Conservation (phyloP, 176 grass and related monocot genomes). For the Neostapfia colusana region DNA sequence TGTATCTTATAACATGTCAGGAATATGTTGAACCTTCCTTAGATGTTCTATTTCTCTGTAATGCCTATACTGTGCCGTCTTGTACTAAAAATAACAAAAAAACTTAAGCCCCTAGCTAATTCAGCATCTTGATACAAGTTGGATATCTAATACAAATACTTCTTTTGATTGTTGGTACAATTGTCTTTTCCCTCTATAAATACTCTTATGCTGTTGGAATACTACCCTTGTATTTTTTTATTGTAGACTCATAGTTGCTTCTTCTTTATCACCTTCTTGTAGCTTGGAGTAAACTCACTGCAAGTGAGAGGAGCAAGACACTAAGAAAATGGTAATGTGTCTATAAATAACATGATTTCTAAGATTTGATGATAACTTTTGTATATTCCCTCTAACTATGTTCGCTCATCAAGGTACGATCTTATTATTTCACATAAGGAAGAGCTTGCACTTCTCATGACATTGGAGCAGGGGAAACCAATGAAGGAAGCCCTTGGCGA, state of each 20-base stretch:
- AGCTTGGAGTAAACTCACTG: constrained; percentile 98
- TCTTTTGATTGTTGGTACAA: background rate
- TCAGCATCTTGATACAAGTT: background rate
- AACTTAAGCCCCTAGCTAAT: background rate
- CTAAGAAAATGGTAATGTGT: constrained; percentile 87
- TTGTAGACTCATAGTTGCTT: background rate
- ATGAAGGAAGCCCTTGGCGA: constrained; percentile 94
- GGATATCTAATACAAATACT: background rate
- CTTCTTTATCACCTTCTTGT: constrained; percentile 27
- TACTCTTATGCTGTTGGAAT: constrained; percentile 12
- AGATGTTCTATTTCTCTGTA: background rate
- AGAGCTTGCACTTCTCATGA: constrained; percentile 90
- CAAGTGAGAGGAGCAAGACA: constrained; percentile 81
- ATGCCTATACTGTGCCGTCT: background rate
- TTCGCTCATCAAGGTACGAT: constrained; percentile 71
- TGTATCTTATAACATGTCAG: background rate
- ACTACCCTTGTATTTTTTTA: background rate
- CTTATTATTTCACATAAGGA: constrained; percentile 94
- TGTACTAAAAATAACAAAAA: background rate
- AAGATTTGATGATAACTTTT: constrained; percentile 9
- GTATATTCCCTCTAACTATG: constrained; percentile 35
- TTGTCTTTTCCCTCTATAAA: constrained; percentile 1
- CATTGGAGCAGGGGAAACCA: constrained; percentile 91
- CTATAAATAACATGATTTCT: constrained; percentile 1
- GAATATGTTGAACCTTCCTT: background rate